Evolutionary conservation across 257 asterid genomes (phyloP), one percentile per base, ranked within the genome.

Genomic region (Forsythia suspensa): DNA sequence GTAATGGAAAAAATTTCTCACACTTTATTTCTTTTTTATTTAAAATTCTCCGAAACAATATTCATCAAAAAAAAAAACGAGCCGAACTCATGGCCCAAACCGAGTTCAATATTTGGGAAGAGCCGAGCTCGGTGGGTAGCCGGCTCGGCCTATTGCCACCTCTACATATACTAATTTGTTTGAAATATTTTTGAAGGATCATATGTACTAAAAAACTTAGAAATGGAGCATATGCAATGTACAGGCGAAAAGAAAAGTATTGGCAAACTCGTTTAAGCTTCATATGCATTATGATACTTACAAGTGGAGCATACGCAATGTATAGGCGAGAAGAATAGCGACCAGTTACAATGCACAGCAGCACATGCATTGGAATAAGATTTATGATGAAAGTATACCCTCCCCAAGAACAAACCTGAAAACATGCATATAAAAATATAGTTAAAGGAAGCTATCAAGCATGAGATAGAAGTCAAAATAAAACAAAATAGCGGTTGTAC

Each of bases 401-500:
- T 91, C 99, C 98, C 99, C 99, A 96, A 59, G 99, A 96, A 93
- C 99, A 94, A 85, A 96, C 99, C 99, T 96, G 84, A 75, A 77
- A 81, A 76, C 61, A 80, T 24, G 39, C 40, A 74, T 29, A 59
- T 20, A 20, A 18, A 48, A 57, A 81, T 11, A 83, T 71, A 46
- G 74, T 55, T 74, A 80, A 44, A 3, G 76, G 76, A 38, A 20
- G 79, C 21, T 42, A n/a, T 77, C 39, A 20, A 71, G 77, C 81
- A 42, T 29, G 78, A 48, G 67, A 74, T 65, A 72, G 20, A 11
- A 24, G 36, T 63, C 7, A 63, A 63, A 24, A 24, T 39, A 21
- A 63, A 21, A 63, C 70, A 63, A 63, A 61, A 7, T 20, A 61
- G 70, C 63, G 52, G 57, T 48, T 4, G 70, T 86, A 96, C 99